phyloP scores from a whole-genome alignment of 768 basidiomycete genomes.

The Lentinula boryana region DNA sequence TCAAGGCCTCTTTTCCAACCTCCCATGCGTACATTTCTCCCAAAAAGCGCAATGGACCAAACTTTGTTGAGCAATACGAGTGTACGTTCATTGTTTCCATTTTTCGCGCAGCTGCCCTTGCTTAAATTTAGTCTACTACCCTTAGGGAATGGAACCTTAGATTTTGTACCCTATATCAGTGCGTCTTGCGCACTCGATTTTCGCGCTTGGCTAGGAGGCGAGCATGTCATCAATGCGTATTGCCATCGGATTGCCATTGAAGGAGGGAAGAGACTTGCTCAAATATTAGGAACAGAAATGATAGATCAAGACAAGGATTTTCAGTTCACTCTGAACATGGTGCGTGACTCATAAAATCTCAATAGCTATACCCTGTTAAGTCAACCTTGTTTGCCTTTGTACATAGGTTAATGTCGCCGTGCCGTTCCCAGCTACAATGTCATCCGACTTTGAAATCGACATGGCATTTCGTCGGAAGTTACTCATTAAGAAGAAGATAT shows the following conservation, averaged over 20 bases:
- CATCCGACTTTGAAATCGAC: conserved; percentile 14
- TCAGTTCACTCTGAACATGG: conserved; percentile 69
- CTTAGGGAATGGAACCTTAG: conserved; percentile 61
- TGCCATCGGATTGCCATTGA: conserved; percentile 61
- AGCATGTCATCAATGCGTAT: conserved; percentile 63
- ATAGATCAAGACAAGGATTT: conserved; percentile 44
- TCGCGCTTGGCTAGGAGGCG: conserved; percentile 69
- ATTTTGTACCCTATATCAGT: conserved; percentile 47
- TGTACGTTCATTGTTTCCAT: conserved; percentile 26
- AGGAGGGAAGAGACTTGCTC: conserved; percentile 57
- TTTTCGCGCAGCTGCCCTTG: background rate
- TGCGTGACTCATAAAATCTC: conserved; percentile 17
- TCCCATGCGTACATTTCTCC: conserved; percentile 47
- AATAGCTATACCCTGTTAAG: background rate
- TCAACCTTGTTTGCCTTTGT: background rate
- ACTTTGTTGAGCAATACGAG: conserved; percentile 48
- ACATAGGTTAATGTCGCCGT: conserved; percentile 29
- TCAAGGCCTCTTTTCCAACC: conserved; percentile 56
- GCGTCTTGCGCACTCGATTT: conserved; percentile 63
- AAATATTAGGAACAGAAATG: conserved; percentile 53
- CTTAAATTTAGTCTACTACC: background rate
- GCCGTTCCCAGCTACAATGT: conserved; percentile 22
- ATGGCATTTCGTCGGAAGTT: conserved; percentile 21
- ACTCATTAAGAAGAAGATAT: conserved; percentile 23
- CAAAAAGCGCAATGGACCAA: conserved; percentile 25